Evolutionary conservation across 2,329 filamentous ascomycete species (phyloP).

Genomic region (Shiraia sp.): DNA sequence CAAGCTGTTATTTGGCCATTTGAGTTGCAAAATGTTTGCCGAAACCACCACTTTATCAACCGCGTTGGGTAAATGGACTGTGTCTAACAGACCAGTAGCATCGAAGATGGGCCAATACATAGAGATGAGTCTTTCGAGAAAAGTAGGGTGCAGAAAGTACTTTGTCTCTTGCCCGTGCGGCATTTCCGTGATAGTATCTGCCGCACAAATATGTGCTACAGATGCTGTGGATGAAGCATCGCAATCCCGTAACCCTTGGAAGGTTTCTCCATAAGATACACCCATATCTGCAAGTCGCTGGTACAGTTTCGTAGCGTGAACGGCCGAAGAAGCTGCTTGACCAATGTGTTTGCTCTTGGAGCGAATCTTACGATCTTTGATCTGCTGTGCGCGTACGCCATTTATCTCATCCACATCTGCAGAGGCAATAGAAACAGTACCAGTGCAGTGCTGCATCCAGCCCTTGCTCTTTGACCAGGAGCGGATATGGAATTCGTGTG

Average conservation of each 20-base stretch:
- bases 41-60: constrained; percentile 28
- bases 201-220: constrained; percentile 19
- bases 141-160: constrained; percentile 30
- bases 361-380: constrained; percentile 15
- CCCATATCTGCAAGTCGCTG: constrained; percentile 52
- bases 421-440: constrained; percentile 46
- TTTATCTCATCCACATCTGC: constrained; percentile 49
- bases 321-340: constrained; percentile 16
- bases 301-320: constrained; percentile 47
- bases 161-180: constrained; percentile 30
- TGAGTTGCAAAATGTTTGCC: constrained; percentile 9
- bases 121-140: constrained; percentile 31
- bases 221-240: constrained; percentile 42
- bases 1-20: constrained; percentile 7
- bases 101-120: constrained; percentile 35
- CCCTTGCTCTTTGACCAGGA: constrained; percentile 57
- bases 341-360: constrained; percentile 6
- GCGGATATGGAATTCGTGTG: constrained; percentile 54
- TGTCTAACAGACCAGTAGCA: constrained; percentile 9
- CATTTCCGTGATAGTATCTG: constrained; percentile 29
- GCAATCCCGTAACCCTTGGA: constrained; percentile 57
- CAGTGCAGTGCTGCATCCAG: constrained; percentile 62
- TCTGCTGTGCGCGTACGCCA: constrained; percentile 14
- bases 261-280: constrained; percentile 56
- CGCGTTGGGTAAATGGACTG: constrained; percentile 26